These are phyloP conservation scores for Pichia sp. DNA, from an alignment of 1,139 yeast species.

Conservation along the genomic window DNA sequence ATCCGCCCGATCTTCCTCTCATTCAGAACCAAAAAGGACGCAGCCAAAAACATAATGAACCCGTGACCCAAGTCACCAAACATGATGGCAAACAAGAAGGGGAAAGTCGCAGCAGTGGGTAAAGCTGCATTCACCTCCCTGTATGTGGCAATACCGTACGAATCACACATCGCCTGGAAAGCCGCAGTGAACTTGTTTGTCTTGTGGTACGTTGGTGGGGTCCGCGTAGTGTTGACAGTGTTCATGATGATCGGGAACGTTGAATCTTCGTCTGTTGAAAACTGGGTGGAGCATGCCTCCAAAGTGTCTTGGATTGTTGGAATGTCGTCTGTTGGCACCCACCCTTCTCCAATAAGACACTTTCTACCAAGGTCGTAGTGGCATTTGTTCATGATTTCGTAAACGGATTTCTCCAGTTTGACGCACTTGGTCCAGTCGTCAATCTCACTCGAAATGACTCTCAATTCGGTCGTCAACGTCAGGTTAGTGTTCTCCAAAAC, in stretches of 20 bases:
- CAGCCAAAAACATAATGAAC: conserved; percentile 68
- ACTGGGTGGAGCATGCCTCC: conserved; percentile 30
- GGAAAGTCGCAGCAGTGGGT: conserved; percentile 92
- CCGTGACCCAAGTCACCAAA: conserved; percentile 99
- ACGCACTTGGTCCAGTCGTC: conserved; percentile 66
- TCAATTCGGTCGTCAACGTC: conserved; percentile 63
- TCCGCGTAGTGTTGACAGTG: conserved; percentile 57
- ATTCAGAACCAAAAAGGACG: conserved; percentile 61
- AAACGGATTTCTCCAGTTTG: conserved; percentile 68
- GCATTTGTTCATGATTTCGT: conserved; percentile 60
- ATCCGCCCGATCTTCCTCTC: conserved; percentile 62
- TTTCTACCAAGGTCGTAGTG: conserved; percentile 62
- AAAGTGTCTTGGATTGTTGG: conserved; percentile 32
- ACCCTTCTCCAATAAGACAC: conserved; percentile 70
- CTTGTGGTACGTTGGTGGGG: conserved; percentile 73
- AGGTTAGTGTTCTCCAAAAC: conserved; percentile 54
- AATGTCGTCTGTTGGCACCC: conserved; percentile 66
- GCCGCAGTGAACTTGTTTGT: conserved; percentile 90
- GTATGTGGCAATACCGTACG: conserved; percentile 93
- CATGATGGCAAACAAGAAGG: conserved; percentile 98
- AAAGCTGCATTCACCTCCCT: conserved; percentile 95
- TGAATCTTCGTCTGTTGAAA: conserved; percentile 24
- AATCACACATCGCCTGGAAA: conserved; percentile 90
- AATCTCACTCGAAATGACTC: conserved; percentile 62
- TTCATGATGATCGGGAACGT: conserved; percentile 62